These are phyloP conservation scores for Scytalidium sp. DNA, from an alignment of 2,329 filamentous ascomycete species.

Conservation along the genomic window DNA sequence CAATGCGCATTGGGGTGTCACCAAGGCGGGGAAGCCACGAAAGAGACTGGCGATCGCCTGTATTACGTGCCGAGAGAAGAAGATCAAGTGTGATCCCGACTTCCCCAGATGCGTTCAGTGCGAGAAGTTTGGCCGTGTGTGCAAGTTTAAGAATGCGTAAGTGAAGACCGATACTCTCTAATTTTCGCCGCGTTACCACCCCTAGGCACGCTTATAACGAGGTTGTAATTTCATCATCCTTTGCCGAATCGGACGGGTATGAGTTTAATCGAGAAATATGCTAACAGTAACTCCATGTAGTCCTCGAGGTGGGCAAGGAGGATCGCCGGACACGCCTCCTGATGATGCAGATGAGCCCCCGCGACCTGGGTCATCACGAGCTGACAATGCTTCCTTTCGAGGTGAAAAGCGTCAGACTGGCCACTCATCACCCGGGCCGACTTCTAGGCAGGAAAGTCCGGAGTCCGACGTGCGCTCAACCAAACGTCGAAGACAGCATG, in stretches of 20 bases:
- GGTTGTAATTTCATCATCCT: too few relatives aligned
- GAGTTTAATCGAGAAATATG: too few relatives aligned
- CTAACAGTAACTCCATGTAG: conserved; percentile 34
- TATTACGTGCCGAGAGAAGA: conserved; percentile 90
- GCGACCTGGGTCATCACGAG: conserved; percentile 23
- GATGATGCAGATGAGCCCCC: conserved; percentile 24
- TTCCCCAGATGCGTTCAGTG: conserved; percentile 86
- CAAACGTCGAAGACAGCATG: conserved; percentile 25
- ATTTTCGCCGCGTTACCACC: too few relatives aligned
- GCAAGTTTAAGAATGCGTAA: conserved; percentile 84
- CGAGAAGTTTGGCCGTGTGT: conserved; percentile 83
- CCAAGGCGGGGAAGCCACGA: conserved; percentile 88
- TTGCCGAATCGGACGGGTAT: too few relatives aligned
- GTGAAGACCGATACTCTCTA: conserved; percentile 42
- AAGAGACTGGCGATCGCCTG: conserved; percentile 92
- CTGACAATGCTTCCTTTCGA: conserved; percentile 24
- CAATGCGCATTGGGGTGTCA: conserved; percentile 90
- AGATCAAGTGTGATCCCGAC: conserved; percentile 94
- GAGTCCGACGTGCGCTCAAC: conserved; percentile 22
- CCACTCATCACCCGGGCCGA: conserved; percentile 22
- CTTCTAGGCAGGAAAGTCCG: conserved; percentile 21
- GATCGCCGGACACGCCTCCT: conserved; percentile 29
- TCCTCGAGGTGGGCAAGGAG: conserved; percentile 30
- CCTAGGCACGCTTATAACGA: too few relatives aligned
- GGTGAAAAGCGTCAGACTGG: conserved; percentile 22